A percentile compares a stretch with the other conserved stretches of the same genome.
Conservation (phyloP, 164 flowering plant genomes). For the Berberis vulgaris region DNA sequence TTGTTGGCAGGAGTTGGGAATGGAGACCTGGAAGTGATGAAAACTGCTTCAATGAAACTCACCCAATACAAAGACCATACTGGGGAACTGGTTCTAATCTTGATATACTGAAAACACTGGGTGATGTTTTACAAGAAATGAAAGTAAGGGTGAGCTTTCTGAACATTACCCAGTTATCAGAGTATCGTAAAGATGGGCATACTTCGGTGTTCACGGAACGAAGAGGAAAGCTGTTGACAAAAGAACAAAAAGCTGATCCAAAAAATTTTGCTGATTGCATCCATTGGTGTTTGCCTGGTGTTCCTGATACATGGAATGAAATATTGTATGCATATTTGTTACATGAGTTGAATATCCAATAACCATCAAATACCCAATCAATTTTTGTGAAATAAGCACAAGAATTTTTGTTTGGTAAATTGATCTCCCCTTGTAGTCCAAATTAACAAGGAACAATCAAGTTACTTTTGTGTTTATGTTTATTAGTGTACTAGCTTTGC, state of each 20-base stretch:
- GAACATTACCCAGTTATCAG: constrained; percentile 84
- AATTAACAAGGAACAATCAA: background rate
- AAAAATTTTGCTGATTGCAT: constrained; percentile 77
- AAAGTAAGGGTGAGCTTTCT: constrained; percentile 47
- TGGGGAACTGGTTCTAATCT: constrained; percentile 82
- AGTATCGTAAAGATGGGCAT: constrained; percentile 79
- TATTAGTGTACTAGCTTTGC: too few species aligned
- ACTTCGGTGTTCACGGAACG: constrained; percentile 71
- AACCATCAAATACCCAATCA: background rate
- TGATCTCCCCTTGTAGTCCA: background rate
- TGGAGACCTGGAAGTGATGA: constrained; percentile 67
- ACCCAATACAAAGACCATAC: constrained; percentile 52
- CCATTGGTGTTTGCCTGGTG: constrained; percentile 96
- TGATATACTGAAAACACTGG: constrained; percentile 52
- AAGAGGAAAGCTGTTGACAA: constrained; percentile 76
- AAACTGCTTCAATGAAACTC: constrained; percentile 74
- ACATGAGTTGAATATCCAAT: constrained; percentile 13
- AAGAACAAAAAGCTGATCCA: constrained; percentile 66
- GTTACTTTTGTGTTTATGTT: too few species aligned
- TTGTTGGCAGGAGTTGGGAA: constrained; percentile 71
- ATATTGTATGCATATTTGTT: constrained; percentile 66
- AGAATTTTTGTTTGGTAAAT: background rate
- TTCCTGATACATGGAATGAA: constrained; percentile 97
- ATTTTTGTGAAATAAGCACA: background rate
- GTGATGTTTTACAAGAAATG: constrained; percentile 29